Evolutionary conservation across 2,329 filamentous ascomycete species (phyloP).

Genomic region (Neocatenulostroma microsporum): DNA sequence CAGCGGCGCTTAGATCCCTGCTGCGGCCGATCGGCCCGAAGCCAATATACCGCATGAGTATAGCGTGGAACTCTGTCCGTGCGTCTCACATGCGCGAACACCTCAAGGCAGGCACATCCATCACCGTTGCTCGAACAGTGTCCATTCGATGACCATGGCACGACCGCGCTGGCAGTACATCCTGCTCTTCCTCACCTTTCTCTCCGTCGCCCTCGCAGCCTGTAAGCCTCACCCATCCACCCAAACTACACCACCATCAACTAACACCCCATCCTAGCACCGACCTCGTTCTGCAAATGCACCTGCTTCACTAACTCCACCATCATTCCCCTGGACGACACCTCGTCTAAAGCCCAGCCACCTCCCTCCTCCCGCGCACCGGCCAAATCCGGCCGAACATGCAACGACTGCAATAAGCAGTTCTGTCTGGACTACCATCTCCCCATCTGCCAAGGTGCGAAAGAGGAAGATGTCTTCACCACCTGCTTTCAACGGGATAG

Average conservation of each 20-base stretch:
- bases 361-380: slow-evolving; percentile 8
- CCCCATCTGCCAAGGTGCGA: slow-evolving; percentile 54
- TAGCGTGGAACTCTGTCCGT: too few relatives aligned
- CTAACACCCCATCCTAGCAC: slow-evolving; percentile 31
- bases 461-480: slow-evolving; percentile 58
- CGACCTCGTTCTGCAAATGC: slow-evolving; percentile 64
- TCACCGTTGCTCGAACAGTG: too few relatives aligned
- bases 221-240: slow-evolving; percentile 28
- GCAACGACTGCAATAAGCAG: slow-evolving; percentile 59
- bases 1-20: too few relatives aligned
- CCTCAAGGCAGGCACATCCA: too few relatives aligned
- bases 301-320: slow-evolving; percentile 61
- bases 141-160: too few relatives aligned
- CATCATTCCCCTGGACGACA: slow-evolving; percentile 55
- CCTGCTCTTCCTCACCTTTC: slow-evolving; percentile 25
- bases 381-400: slow-evolving; percentile 34
- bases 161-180: slow-evolving; percentile 16
- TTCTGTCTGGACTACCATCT: slow-evolving; percentile 58
- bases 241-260: background rate
- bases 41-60: too few relatives aligned
- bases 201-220: slow-evolving; percentile 36
- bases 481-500: slow-evolving; percentile 63
- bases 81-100: too few relatives aligned
- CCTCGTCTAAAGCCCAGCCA: slow-evolving; percentile 20
- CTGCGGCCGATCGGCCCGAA: too few relatives aligned